phyloP scores from a whole-genome alignment of 2,329 filamentous ascomycete genomes.

The Diaporthe velutina region DNA sequence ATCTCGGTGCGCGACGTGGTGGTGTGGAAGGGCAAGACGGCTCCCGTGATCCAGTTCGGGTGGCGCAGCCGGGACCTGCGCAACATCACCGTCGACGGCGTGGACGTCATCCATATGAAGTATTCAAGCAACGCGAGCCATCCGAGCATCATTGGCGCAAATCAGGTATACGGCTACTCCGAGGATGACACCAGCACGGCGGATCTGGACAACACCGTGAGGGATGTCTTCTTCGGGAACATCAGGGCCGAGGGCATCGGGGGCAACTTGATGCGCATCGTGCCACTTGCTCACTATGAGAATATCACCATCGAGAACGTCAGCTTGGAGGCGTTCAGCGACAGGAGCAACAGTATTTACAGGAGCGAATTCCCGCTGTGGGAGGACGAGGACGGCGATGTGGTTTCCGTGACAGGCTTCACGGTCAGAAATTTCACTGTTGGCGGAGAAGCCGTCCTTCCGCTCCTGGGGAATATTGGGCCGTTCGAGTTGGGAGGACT shows the following conservation, averaged over 20 bases:
- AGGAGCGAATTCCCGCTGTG: slow-evolving; percentile 39
- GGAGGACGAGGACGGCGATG: slow-evolving; percentile 26
- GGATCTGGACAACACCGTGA: slow-evolving; percentile 34
- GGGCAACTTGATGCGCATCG: slow-evolving; percentile 40
- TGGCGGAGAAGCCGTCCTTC: slow-evolving; percentile 22
- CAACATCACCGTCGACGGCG: slow-evolving; percentile 45
- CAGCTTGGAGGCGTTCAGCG: slow-evolving; percentile 38
- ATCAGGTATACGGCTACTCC: slow-evolving; percentile 40
- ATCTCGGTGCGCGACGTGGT: slow-evolving; percentile 43
- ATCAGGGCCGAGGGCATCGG: slow-evolving; percentile 40
- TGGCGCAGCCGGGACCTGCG: slow-evolving; percentile 48
- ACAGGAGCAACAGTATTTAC: slow-evolving; percentile 37
- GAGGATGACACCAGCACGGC: slow-evolving; percentile 41
- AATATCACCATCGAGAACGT: slow-evolving; percentile 41
- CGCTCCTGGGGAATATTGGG: slow-evolving; percentile 17
- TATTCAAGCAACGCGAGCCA: slow-evolving; percentile 42
- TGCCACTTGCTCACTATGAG: slow-evolving; percentile 39
- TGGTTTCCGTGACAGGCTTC: slow-evolving; percentile 35
- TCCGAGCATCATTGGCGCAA: slow-evolving; percentile 44
- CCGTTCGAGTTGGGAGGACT: slow-evolving; percentile 3
- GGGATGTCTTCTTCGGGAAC: slow-evolving; percentile 39
- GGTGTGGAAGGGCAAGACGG: slow-evolving; percentile 50
- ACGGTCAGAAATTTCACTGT: slow-evolving; percentile 37
- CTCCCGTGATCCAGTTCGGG: slow-evolving; percentile 52
- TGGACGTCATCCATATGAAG: slow-evolving; percentile 47